These are phyloP conservation scores for Whalleya microplaca DNA, from an alignment of 2,329 filamentous ascomycete genomes.

Conservation along the genomic window DNA sequence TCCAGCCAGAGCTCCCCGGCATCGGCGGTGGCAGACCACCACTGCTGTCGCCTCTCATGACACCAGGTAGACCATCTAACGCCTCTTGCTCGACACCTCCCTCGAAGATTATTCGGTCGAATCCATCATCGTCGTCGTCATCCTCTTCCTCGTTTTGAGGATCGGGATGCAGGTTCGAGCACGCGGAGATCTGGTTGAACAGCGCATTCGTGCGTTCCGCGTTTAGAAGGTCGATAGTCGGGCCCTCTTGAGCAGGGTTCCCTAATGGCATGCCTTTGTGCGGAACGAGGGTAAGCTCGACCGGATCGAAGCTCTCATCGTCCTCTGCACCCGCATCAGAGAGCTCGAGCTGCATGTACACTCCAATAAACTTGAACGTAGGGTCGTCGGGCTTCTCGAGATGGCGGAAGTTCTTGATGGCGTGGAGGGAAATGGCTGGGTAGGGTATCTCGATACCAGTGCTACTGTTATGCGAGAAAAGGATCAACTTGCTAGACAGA, in stretches of 20 bases:
- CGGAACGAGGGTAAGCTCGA: conserved; percentile 71
- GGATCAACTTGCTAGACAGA: conserved; percentile 58
- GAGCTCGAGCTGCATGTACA: conserved; percentile 72
- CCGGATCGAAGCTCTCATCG: conserved; percentile 65
- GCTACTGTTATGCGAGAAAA: conserved; percentile 63
- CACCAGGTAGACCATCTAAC: conserved; percentile 60
- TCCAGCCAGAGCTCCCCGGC: conserved; percentile 79
- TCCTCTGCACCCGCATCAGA: conserved; percentile 61
- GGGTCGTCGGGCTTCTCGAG: conserved; percentile 42
- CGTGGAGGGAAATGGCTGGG: conserved; percentile 75
- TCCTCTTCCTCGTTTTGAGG: conserved; percentile 62
- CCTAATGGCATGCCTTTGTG: conserved; percentile 33
- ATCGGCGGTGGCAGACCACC: conserved; percentile 67
- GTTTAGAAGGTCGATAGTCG: conserved; percentile 32
- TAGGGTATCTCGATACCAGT: conserved; percentile 73
- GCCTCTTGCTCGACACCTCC: conserved; percentile 51
- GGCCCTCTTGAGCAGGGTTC: conserved; percentile 36
- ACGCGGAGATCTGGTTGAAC: conserved; percentile 72
- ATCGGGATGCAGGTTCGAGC: conserved; percentile 78
- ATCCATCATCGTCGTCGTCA: conserved; percentile 55
- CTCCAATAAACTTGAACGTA: conserved; percentile 47
- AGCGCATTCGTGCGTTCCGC: conserved; percentile 49
- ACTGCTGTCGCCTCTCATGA: conserved; percentile 50
- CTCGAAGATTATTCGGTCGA: conserved; percentile 61
- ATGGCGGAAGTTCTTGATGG: conserved; percentile 62